Evolutionary conservation across 129 eudicot species (phyloP).

Genomic region (Cynara cardunculus): DNA sequence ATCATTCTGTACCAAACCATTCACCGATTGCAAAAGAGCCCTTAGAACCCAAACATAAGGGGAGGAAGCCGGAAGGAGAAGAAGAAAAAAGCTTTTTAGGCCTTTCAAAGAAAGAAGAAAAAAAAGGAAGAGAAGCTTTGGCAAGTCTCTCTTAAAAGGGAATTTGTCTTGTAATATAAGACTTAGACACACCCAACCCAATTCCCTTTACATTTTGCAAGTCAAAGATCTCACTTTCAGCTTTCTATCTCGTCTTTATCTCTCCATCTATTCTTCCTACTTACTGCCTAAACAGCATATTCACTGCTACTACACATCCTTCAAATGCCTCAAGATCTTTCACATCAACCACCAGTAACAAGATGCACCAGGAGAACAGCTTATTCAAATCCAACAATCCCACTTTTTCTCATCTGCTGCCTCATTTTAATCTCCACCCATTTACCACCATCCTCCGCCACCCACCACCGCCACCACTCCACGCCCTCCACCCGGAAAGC

Average conservation of each 20-base stretch:
- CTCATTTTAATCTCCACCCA: slow-evolving; percentile 41
- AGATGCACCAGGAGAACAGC: slow-evolving; percentile 16
- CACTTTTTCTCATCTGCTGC: slow-evolving; percentile 33
- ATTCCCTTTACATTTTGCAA: slow-evolving; percentile 9
- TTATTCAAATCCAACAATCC: slow-evolving; percentile 12
- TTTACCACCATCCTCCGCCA: slow-evolving; percentile 28
- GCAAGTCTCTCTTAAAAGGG: neutral
- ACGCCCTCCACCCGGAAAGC: slow-evolving; percentile 35
- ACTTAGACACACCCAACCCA: slow-evolving; percentile 2
- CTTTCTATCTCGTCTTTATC: slow-evolving; percentile 6
- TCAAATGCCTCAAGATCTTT: slow-evolving; percentile 30
- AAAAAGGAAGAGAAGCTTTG: neutral
- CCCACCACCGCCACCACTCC: slow-evolving; percentile 1
- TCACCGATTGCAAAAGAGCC: too few species aligned
- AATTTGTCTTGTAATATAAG: slow-evolving; percentile 10
- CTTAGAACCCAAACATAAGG: slow-evolving; percentile 46
- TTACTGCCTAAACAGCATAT: neutral
- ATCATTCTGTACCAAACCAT: too few species aligned
- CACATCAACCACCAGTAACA: slow-evolving; percentile 5
- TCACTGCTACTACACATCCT: slow-evolving; percentile 11
- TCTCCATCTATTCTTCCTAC: neutral
- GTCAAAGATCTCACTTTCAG: slow-evolving; percentile 27
- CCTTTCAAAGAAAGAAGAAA: neutral
- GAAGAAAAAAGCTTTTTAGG: neutral
- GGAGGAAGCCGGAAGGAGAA: slow-evolving; percentile 1